phyloP scores from a whole-genome alignment of 345 rosid genomes.

The Boechera retrofracta region DNA sequence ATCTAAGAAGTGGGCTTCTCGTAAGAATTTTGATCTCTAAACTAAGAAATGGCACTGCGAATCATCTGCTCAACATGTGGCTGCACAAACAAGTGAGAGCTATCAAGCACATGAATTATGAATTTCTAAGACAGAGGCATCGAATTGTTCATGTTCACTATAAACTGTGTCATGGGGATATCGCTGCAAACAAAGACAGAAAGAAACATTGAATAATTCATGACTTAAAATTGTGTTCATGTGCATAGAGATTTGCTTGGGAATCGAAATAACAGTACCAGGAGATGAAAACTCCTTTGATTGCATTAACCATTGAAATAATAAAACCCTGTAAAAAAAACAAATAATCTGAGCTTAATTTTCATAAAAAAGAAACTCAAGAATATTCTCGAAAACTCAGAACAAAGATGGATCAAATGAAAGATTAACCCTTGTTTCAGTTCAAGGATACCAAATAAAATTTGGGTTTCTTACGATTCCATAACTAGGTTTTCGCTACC shows the following conservation, averaged over 20 bases:
- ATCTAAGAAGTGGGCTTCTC: constrained; percentile 69
- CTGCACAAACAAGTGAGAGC: constrained; percentile 80
- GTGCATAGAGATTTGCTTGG: neutral
- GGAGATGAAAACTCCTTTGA: constrained; percentile 78
- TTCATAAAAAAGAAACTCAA: neutral
- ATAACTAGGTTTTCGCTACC: too few relatives aligned
- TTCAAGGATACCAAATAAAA: neutral
- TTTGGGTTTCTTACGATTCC: too few relatives aligned
- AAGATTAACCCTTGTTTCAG: neutral
- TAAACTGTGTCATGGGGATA: constrained; percentile 85
- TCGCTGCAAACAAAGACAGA: constrained; percentile 52
- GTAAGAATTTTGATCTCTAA: constrained; percentile 84
- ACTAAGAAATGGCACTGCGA: constrained; percentile 71
- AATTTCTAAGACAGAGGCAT: constrained; percentile 80
- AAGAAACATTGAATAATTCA: neutral
- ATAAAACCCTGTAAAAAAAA: neutral
- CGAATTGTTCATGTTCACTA: constrained; percentile 67
- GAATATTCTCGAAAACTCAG: neutral
- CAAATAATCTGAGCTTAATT: too few relatives aligned
- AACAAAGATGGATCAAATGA: constrained; percentile 1
- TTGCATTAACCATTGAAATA: constrained; percentile 73
- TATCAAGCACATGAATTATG: constrained; percentile 74
- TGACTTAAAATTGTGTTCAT: neutral
- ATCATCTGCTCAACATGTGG: constrained; percentile 74
- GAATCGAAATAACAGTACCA: constrained; percentile 49